Evolutionary conservation across 176 grass and related monocot genomes (phyloP), one percentile per base, ranked within the genome.

Genomic region (Themeda triandra): DNA sequence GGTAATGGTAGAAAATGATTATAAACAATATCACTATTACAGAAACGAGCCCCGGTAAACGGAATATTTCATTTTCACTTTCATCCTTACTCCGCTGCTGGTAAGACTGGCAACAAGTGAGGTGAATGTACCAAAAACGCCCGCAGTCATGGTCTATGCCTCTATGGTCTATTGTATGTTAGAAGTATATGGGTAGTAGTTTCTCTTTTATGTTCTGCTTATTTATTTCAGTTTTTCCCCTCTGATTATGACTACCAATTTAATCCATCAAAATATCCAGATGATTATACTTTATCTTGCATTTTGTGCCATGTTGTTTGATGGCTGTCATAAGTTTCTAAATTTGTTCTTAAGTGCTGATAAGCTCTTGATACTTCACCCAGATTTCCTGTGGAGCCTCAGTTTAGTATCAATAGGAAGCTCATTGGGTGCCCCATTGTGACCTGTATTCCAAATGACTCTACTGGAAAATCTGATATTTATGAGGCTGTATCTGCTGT

Each of bases 391-490:
- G 51, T 73, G 29, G 93, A 99, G 45, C 44, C 82, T 21, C 86
- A 89, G 71, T 94, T 89, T 80, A 94, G 62, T 87, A 13, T 49
- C 75, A 71, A 81, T 29, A 63, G 85, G 71, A 99, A 94, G 83
- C 89, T 94, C 69, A 83, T 94, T 71, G 96, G 93, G 69, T 86
- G 93, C 30, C 96, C 96, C 70, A 41, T 99, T 59, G 88, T 99
- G 81, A 96, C 93, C 83, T 96, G 78, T 88, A 89, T 96, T 63
- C 60, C 89, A 51, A 79, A 25, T 75, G 86, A 84, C 62, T 87
- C 76, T 18, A 84, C 71, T 37, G 92, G 75, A 79, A 91, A 80
- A 63, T 80, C 92, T 67, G 86, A 94, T 79, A 83, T 99, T 67
- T 89, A 96, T 91, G 84, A 42, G 9, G 88, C 88, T 83, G 89